These are phyloP conservation scores for Ormosia semicastrata DNA, from an alignment of 306 rosid species.

Conservation along the genomic window DNA sequence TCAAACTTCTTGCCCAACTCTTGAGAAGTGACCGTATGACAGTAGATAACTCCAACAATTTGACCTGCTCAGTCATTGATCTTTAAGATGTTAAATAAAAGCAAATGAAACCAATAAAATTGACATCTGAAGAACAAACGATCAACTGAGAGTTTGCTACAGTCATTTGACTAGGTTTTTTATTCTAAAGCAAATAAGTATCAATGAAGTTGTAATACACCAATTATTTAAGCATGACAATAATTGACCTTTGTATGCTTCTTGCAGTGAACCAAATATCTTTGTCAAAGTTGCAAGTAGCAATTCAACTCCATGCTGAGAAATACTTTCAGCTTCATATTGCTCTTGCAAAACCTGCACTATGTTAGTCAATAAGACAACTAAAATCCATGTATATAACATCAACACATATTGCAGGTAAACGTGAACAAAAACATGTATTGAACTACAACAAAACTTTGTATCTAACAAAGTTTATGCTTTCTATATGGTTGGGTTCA, in stretches of 20 bases:
- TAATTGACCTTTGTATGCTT: conserved; percentile 65
- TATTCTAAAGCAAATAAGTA: conserved; percentile 19
- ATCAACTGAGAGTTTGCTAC: conserved; percentile 4
- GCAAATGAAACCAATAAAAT: conserved; percentile 10
- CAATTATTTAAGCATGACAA: conserved; percentile 21
- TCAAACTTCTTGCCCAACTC: conserved; percentile 55
- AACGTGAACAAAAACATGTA: not conserved
- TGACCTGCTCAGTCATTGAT: conserved; percentile 65
- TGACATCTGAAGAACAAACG: conserved; percentile 4
- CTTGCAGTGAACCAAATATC: conserved; percentile 62
- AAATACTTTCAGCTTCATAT: conserved; percentile 51
- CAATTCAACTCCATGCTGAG: conserved; percentile 60
- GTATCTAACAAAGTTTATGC: not conserved
- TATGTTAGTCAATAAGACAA: conserved; percentile 18
- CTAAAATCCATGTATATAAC: not conserved
- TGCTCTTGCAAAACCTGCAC: conserved; percentile 70
- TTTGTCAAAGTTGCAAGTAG: conserved; percentile 60
- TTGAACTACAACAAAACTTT: not conserved
- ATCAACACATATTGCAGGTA: conserved; percentile 13
- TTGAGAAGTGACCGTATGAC: conserved; percentile 35
- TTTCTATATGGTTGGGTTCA: not conserved
- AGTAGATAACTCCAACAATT: conserved; percentile 84
- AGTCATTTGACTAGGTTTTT: conserved; percentile 19
- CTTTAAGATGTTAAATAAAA: conserved; percentile 23
- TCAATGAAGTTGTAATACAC: not conserved